Evolutionary conservation across 176 grass and related monocot species (phyloP), one percentile per base, ranked within the genome.

Genomic region (Lolium rigidum): DNA sequence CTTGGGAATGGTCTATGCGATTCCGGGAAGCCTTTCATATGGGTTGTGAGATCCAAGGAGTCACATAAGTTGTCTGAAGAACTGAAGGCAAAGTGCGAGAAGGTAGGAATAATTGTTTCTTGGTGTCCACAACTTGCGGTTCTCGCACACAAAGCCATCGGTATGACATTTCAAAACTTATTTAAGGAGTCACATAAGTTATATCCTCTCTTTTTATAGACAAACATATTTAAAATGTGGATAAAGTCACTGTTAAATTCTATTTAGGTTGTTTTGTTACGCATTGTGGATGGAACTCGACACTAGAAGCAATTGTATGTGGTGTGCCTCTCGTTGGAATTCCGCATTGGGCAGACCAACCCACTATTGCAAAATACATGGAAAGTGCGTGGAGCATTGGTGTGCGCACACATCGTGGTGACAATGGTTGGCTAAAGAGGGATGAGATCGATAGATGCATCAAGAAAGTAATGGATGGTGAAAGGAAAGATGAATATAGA

Each of bases 221-320:
- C 31, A 35, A 35, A 35, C 31, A 3, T 35, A 35, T 35, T 35
- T 35, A 35, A 35, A 35, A 35, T 35, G 76, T 80, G 35, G 11
- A 28, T 12, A 28, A 64, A 31, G 25, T 65, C 14, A 31, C 26
- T 28, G 1, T 65, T 6, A 18, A 13, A 28, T 14, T 6, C 5
- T 28, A 15, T 13, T 6, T 3, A 84, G 86, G 92, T 1, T 94
- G 92, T 74, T 94, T 94, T 20, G 56, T 89, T 2, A 91, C 86
- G 3, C 92, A 93, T 2, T 90, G 88, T 6, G 88, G 92, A 4
- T 94, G 92, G 89, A 94, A 94, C 76, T 94, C 92, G 0, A 91
- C 86, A 13, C 0, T 79, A 0, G 88, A 90, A 20, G 88, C 63
- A 1, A 61, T 93, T 7, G 82, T 3, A 14, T n/a, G 43, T 0